phyloP scores from a whole-genome alignment of 306 rosid species.

The Inga leiocalycina region DNA sequence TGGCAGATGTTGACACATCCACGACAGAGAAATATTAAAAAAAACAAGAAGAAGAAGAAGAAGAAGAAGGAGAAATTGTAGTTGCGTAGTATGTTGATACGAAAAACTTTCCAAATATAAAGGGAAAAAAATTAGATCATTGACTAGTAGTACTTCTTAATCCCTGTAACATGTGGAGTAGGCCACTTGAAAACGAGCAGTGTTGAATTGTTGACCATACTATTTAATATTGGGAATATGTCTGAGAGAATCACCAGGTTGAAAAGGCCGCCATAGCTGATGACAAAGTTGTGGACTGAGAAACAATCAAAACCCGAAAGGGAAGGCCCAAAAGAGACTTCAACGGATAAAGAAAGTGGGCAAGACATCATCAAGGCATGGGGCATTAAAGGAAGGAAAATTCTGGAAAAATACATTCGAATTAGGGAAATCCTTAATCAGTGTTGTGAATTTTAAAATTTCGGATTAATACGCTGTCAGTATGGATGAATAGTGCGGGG shows the following conservation, averaged over 20 bases:
- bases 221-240: neutral
- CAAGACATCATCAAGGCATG: neutral
- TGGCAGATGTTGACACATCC: neutral
- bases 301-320: neutral
- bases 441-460: too few species aligned
- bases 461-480: too few species aligned
- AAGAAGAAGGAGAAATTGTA: neutral
- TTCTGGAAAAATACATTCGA: too few species aligned
- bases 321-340: neutral
- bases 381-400: neutral
- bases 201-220: neutral
- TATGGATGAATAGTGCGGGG: too few species aligned
- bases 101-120: too few species aligned
- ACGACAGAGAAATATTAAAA: too few species aligned
- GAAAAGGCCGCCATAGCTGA: neutral
- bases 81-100: too few species aligned
- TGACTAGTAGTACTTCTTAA: too few species aligned
- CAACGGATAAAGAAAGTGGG: too few species aligned
- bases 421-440: too few species aligned
- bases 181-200: neutral
- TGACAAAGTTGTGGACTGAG: neutral
- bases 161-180: neutral
- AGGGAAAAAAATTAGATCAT: too few species aligned
- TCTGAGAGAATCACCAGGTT: neutral
- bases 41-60: too few species aligned